A percentile compares a stretch with the other conserved stretches of the same genome.
Conservation (phyloP, 2,329 filamentous ascomycete species). For the Fusarium pseudoanthophilum region DNA sequence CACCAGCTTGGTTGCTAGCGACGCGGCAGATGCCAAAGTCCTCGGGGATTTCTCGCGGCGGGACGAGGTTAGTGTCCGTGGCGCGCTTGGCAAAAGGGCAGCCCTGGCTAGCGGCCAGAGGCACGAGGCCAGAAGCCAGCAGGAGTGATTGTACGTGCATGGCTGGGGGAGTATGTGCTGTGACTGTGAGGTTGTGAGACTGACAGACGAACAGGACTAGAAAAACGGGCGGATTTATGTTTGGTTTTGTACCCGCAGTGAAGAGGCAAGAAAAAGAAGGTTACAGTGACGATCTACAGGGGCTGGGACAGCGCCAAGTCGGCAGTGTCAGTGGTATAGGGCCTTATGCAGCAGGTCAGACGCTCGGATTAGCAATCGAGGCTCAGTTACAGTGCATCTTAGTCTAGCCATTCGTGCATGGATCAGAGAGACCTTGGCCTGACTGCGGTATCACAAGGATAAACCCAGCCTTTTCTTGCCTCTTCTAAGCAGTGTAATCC, state of each 20-base stretch:
- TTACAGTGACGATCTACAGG: constrained; percentile 24
- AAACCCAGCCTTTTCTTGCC: not conserved
- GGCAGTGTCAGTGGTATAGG: constrained; percentile 20
- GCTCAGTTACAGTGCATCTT: constrained; percentile 1
- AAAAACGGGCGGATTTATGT: constrained; percentile 4
- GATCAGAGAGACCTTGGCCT: not conserved
- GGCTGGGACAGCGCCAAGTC: constrained; percentile 20
- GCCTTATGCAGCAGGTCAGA: constrained; percentile 14
- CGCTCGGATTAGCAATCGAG: constrained; percentile 23
- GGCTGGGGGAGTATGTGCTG: not conserved
- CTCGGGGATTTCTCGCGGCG: constrained; percentile 26
- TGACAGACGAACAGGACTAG: not conserved
- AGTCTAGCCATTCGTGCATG: not conserved
- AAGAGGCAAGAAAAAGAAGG: not conserved
- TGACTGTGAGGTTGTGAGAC: not conserved
- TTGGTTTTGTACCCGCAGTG: constrained; percentile 28
- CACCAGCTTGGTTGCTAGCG: constrained; percentile 61
- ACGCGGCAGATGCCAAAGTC: constrained; percentile 35
- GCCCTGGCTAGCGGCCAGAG: constrained; percentile 24
- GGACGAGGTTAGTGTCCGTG: constrained; percentile 4
- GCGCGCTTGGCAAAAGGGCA: constrained; percentile 39
- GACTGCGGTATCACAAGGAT: constrained; percentile 9
- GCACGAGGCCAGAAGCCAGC: constrained; percentile 30
- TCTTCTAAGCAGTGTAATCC: constrained; percentile 1
- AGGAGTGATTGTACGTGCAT: constrained; percentile 37